These are phyloP conservation scores for Pyrenochaeta sp. DNA, from an alignment of 2,329 filamentous ascomycete species.

Conservation along the genomic window DNA sequence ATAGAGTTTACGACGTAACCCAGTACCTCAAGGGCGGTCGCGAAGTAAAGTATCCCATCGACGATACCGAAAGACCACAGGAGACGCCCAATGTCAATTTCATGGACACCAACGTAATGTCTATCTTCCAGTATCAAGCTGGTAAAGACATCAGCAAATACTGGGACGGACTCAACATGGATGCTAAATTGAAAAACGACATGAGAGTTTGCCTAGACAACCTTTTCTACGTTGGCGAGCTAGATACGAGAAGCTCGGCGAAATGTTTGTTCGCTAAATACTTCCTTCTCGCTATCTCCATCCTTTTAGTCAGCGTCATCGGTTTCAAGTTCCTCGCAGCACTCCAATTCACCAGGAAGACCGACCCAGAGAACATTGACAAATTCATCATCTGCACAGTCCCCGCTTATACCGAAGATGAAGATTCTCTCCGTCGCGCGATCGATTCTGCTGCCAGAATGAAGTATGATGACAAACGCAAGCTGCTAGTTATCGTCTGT, in stretches of 20 bases:
- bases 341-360: constrained; percentile 91
- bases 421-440: constrained; percentile 94
- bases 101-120: constrained; percentile 77
- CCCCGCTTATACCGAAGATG: constrained; percentile 96
- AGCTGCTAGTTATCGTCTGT: constrained; percentile 89
- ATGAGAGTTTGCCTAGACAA: constrained; percentile 91
- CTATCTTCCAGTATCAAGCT: constrained; percentile 78
- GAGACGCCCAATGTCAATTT: constrained; percentile 70
- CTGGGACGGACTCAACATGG: constrained; percentile 76
- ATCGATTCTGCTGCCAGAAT: constrained; percentile 96
- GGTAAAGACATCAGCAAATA: constrained; percentile 84
- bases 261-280: constrained; percentile 90
- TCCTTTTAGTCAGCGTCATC: constrained; percentile 82
- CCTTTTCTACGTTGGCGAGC: constrained; percentile 89
- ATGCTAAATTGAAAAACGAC: constrained; percentile 63
- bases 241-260: constrained; percentile 88
- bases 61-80: constrained; percentile 57
- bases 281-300: constrained; percentile 84
- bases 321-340: constrained; percentile 97
- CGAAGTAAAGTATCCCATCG: constrained; percentile 62
- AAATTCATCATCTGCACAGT: constrained; percentile 99
- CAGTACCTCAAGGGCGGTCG: constrained; percentile 82
- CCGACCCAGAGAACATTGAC: constrained; percentile 91
- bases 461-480: constrained; percentile 98
- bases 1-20: constrained; percentile 87